Evolutionary conservation across 164 flowering plant genomes (phyloP).

Genomic region (Berberis vulgaris): DNA sequence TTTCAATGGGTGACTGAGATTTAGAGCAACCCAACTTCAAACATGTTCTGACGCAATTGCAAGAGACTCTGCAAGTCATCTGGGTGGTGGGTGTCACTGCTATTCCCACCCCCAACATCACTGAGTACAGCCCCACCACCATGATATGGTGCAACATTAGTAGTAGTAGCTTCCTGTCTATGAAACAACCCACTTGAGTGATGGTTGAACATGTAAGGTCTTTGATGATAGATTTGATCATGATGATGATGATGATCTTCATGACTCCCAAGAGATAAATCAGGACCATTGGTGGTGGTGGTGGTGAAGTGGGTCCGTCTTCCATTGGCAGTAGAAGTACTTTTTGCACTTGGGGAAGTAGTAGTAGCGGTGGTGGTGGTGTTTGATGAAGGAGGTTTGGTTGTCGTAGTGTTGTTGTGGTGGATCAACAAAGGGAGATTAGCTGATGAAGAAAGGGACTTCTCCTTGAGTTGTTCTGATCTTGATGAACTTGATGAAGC

Average conservation of each 20-base stretch:
- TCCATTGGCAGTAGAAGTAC: background rate
- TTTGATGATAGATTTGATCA: conserved; percentile 2
- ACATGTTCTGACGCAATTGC: conserved; percentile 16
- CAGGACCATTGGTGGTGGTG: conserved; percentile 1
- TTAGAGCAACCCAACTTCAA: conserved; percentile 16
- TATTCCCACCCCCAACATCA: no score
- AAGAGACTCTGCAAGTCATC: conserved; percentile 14
- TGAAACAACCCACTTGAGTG: conserved; percentile 3
- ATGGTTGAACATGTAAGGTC: conserved; percentile 1
- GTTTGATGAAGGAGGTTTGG: no score
- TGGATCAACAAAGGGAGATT: background rate
- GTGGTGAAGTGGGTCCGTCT: conserved; percentile 3
- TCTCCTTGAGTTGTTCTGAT: conserved; percentile 1
- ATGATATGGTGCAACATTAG: conserved; percentile 1
- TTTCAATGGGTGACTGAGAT: no score
- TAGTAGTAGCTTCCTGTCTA: background rate
- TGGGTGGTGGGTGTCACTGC: conserved; percentile 3
- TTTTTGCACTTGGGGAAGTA: background rate
- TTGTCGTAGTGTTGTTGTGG: no score
- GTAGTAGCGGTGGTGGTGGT: background rate
- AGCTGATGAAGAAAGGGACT: conserved; percentile 8
- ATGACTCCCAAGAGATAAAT: conserved; percentile 10
- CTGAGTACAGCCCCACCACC: background rate
- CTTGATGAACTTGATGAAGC: background rate
- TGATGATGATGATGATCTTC: background rate